Evolutionary conservation across 257 asterid genomes (phyloP).

Genomic region (Capsicum baccatum): DNA sequence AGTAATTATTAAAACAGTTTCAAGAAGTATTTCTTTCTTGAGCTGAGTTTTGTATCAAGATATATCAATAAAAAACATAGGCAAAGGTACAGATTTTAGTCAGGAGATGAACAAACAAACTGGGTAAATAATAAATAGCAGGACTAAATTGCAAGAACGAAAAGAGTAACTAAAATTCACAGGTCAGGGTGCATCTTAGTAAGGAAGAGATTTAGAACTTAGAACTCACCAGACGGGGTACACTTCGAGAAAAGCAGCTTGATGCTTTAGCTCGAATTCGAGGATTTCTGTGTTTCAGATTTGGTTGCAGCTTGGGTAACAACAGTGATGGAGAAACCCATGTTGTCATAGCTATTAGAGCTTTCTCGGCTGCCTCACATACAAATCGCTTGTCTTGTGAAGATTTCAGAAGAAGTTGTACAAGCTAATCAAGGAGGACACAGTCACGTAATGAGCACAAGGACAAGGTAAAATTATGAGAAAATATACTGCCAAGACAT

Average conservation of each 20-base stretch:
- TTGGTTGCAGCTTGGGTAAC: constrained; percentile 79
- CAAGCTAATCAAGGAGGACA: constrained; percentile 56
- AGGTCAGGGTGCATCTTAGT: neutral
- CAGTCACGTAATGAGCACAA: constrained; percentile 29
- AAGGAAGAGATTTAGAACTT: constrained; percentile 2
- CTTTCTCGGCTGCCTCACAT: constrained; percentile 89
- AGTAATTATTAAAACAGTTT: neutral
- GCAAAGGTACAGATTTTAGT: neutral
- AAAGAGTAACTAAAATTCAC: neutral
- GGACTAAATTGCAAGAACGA: neutral
- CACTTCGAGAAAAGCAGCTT: constrained; percentile 71
- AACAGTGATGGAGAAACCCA: constrained; percentile 77
- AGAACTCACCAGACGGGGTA: constrained; percentile 65
- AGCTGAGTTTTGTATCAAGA: neutral
- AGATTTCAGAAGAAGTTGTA: constrained; percentile 86
- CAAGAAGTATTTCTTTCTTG: constrained; percentile 3
- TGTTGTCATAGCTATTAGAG: constrained; percentile 71
- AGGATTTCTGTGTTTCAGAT: constrained; percentile 81
- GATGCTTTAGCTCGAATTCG: constrained; percentile 95
- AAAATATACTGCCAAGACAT: constrained; percentile 12
- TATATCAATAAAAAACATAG: neutral
- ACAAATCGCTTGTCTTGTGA: constrained; percentile 97
- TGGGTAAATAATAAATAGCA: neutral
- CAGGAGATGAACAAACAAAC: neutral
- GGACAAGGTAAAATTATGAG: constrained; percentile 15